A percentile compares a stretch with the other conserved stretches of the same genome.
Evolutionary conservation across 2,329 filamentous ascomycete species (phyloP).

Genomic region (Sporothrix mexicana): DNA sequence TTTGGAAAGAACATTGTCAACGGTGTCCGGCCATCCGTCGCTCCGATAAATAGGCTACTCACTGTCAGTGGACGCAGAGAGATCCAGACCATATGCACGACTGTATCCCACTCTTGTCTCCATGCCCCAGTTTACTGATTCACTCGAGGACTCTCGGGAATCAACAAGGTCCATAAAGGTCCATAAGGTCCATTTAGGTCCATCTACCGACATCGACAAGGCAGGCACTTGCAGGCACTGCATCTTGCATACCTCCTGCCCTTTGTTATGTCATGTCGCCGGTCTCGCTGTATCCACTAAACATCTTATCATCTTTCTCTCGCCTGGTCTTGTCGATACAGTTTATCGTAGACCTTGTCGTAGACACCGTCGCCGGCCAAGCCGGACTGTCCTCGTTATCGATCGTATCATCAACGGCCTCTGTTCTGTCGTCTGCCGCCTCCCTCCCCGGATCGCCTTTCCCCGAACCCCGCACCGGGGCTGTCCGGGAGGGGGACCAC

Average conservation of each 20-base stretch:
- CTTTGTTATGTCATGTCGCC: background rate
- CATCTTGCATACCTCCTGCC: background rate
- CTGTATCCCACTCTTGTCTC: background rate
- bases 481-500: background rate
- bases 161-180: too few species aligned
- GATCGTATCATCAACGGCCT: background rate
- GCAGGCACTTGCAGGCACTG: background rate
- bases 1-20: slow-evolving; percentile 1
- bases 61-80: background rate
- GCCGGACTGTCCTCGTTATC: background rate
- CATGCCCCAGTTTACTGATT: slow-evolving; percentile 12
- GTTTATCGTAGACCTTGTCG: too few species aligned
- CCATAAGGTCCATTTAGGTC: background rate
- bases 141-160: background rate
- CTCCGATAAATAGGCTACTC: background rate
- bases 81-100: background rate
- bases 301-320: background rate
- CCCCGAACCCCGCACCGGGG: slow-evolving; percentile 16
- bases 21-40: slow-evolving; percentile 9
- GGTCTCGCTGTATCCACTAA: background rate
- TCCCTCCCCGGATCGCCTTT: background rate
- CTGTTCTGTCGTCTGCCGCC: background rate
- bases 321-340: too few species aligned
- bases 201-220: slow-evolving; percentile 2
- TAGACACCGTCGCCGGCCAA: too few species aligned